Evolutionary conservation across 208 protist species (phyloP), one percentile per base, ranked within the genome.

Genomic region (Wallacemonas collosoma): DNA sequence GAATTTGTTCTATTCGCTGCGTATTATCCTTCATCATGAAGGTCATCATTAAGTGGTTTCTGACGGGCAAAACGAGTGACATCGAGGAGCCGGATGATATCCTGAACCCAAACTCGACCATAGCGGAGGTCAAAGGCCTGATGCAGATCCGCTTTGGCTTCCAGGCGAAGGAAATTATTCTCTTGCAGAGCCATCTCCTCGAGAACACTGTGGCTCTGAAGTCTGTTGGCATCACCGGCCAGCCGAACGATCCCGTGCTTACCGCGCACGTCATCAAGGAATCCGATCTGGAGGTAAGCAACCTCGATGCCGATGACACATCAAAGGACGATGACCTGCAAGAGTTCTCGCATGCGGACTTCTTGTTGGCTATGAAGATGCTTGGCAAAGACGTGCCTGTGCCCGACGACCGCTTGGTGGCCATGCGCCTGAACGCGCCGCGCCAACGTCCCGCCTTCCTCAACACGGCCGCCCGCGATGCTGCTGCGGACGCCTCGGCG

Each of bases 61-160:
- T 87, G 44, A 93, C 90, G 0, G 86, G 85, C n/a, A 93, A 88
- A 66, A 63, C 64, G 15, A 80, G 81, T 0, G 69, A 72, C 14
- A 64, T 95, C 6, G 81, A 91, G 35, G 90, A 93, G 64, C 64
- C 51, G 26, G 85, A 93, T 69, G 82, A 79, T 2, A 67, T 95
- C 14, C 83, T 95, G 17, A 90, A 83, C 38, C 78, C 83, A 3
- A 66, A 86, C 67, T 81, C 81, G 1, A 93, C 90, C 26, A 86
- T 95, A 68, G 81, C 82, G 35, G 88, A 95, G 69, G 55, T 95
- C 39, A 95, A 95, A 76, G 90, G 90, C 2, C 83, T 93, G 3
- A 88, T 93, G 62, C 87, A 95, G 63, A 84, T 93, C 35, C 81
- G 69, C n/a, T 94, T 94, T n/a, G 89, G 89, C n/a, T 94, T 94